These are phyloP conservation scores for Coemansia sp. DNA, from an alignment of 192 early-diverging fungal species.

Conservation along the genomic window DNA sequence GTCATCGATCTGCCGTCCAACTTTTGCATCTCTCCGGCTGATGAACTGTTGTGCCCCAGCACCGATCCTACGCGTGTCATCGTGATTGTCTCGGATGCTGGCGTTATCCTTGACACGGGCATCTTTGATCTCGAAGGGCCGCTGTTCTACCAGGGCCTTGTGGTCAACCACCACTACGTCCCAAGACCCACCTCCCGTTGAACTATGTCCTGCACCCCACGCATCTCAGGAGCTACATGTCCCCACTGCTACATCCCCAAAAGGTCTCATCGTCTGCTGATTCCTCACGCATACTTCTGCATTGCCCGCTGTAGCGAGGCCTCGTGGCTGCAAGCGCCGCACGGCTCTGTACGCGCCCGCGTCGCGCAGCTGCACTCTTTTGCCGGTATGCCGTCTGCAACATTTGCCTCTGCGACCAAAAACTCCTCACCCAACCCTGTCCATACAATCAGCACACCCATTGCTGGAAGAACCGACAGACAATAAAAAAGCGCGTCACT, in stretches of 20 bases:
- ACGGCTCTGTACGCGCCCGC: background rate
- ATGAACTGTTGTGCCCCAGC: conserved; percentile 47
- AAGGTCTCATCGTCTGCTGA: background rate
- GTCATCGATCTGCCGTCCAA: conserved; percentile 40
- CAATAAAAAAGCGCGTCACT: conserved; percentile 54
- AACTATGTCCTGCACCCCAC: background rate
- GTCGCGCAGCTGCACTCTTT: background rate
- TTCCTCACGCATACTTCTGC: conserved; percentile 20
- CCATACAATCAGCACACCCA: conserved; percentile 30
- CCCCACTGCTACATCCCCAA: background rate
- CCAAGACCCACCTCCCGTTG: background rate
- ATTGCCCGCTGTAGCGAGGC: conserved; percentile 33
- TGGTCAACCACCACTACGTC: conserved; percentile 30
- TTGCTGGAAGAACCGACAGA: conserved; percentile 36
- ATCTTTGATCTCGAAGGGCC: conserved; percentile 44
- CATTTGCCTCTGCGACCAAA: background rate
- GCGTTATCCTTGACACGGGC: conserved; percentile 39
- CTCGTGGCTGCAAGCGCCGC: conserved; percentile 31
- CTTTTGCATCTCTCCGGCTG: conserved; percentile 49
- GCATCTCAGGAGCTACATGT: background rate
- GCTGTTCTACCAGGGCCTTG: conserved; percentile 36
- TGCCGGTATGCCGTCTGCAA: background rate
- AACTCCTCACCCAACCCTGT: conserved; percentile 26
- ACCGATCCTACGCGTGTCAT: conserved; percentile 43
- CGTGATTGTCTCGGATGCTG: conserved; percentile 35